Evolutionary conservation across 2,329 filamentous ascomycete genomes (phyloP), one percentile per base, ranked within the genome.

Genomic region (Pyrenophora teres): DNA sequence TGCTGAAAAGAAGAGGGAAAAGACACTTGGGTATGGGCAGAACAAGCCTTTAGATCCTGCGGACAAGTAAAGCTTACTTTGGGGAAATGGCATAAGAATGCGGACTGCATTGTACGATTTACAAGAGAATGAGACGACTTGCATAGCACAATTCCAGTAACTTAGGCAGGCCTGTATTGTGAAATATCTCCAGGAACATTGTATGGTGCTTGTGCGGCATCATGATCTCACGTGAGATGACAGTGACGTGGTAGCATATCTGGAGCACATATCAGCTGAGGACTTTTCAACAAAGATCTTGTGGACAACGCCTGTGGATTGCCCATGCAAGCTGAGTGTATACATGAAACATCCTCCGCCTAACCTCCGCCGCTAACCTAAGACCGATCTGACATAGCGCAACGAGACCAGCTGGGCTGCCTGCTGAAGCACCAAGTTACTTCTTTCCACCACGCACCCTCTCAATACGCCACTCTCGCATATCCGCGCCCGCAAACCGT

Each of bases 11-110:
- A 63, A 62, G 49, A 60, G 50, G 37, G 40, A 59, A 23, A 53
- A 61, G 46, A 56, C 48, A 19, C 19, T 60, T 12, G 42, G 42
- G 6, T 54, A 57, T 47, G 52, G 57, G 2, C 50, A 61, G 56
- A 59, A 59, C 1, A 59, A 57, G 49, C 52, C 54, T 21, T 33
- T 60, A 21, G 59, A 59, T 33, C 21, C 57, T 2, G 59, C 57
- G 12, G 49, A 57, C 39, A 50, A 60, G 25, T 59, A 40, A 37
- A 32, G n/a, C 1, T 37, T 13, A 2, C 3, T 15, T 19, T 2
- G 18, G 23, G 8, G 23, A 9, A 25, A 9, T 25, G 23, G 8
- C 23, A 25, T 9, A 23, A 4, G 8, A 10, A 38, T 16, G 7
- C 3, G 15, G 21, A 4, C 9, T 37, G 8, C 13, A 13, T 37